Base-by-base conservation (phyloP, 768 basidiomycete genomes). In the Naganishia randhawae region DNA sequence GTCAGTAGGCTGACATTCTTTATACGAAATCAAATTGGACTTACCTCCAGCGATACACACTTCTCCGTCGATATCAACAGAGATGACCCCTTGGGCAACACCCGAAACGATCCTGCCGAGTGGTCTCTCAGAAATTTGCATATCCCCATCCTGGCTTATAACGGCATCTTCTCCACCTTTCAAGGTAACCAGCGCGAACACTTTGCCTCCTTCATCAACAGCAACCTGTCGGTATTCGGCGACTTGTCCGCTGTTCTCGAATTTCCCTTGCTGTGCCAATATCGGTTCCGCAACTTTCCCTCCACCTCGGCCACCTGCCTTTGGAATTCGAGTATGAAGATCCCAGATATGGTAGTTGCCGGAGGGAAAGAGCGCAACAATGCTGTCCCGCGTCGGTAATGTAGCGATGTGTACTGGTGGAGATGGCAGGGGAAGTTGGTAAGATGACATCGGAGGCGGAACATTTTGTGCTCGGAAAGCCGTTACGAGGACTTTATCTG, bases 381-480 rank as follows among this genome's bases (percentile, higher is more conserved):
- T 76, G 0, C 84, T 75, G 69, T 93, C 90, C 19, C 80, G 77
- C 22, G 78, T 73, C 0, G 83, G 67, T 0, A 88, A 86, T 67
- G 92, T 87, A 3, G 87, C 81, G 4, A 86, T 80, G 76, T 94
- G 87, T 10, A 87, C 76, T 0, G 93, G 91, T 0, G 84, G 74
- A 14, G 76, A 68, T 54, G 63, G 79, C 22, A 76, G 80, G 32
- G 54, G 52, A 61, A 86, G 80, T 45, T 80, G 80, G 72, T 84
- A 83, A 1, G 91, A 88, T 0, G 88, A 90, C 92, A 96, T 94
- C 0, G 96, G 96, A n/a, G 96, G 96, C n/a, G 95, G 96, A 5
- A 95, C 85, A 75, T 96, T 97, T 81, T 95, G 91, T 0, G 86
- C 85, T 45, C 93, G 85, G 84, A 98, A 98, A 17, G 96, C 90